These are phyloP conservation scores for Apiospora phragmitis DNA, from an alignment of 2,329 filamentous ascomycete species.

Conservation along the genomic window DNA sequence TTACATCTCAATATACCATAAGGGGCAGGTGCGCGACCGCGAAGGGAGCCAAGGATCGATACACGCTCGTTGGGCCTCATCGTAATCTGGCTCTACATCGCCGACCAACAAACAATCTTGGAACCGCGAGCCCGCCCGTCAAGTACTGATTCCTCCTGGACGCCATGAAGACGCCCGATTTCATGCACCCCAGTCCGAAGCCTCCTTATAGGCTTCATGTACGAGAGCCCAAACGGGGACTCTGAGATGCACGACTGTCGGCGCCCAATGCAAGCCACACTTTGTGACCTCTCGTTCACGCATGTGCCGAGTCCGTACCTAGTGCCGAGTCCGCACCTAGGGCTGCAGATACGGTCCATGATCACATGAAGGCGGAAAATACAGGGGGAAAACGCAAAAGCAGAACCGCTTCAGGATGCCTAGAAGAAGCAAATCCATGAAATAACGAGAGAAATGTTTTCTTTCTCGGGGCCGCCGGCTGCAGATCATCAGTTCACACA, in stretches of 20 bases:
- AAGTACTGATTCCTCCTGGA: slow-evolving; percentile 78
- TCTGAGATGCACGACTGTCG: neutral
- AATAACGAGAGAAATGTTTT: neutral
- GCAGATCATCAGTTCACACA: neutral
- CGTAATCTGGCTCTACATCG: slow-evolving; percentile 70
- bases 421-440: neutral
- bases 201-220: neutral
- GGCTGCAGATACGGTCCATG: neutral
- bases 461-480: neutral
- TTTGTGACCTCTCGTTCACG: neutral
- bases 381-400: neutral
- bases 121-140: slow-evolving; percentile 64
- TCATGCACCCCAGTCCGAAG: neutral
- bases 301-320: neutral
- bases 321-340: neutral
- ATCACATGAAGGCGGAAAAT: neutral
- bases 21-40: neutral
- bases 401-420: neutral
- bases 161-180: slow-evolving; percentile 45
- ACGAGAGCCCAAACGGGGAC: neutral
- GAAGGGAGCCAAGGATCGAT: neutral
- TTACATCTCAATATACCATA: neutral
- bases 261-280: neutral
- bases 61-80: slow-evolving; percentile 63
- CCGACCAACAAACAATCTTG: slow-evolving; percentile 62